These are phyloP conservation scores for Daldinia concentrica DNA, from an alignment of 495 filamentous ascomycete species.

Conservation along the genomic window DNA sequence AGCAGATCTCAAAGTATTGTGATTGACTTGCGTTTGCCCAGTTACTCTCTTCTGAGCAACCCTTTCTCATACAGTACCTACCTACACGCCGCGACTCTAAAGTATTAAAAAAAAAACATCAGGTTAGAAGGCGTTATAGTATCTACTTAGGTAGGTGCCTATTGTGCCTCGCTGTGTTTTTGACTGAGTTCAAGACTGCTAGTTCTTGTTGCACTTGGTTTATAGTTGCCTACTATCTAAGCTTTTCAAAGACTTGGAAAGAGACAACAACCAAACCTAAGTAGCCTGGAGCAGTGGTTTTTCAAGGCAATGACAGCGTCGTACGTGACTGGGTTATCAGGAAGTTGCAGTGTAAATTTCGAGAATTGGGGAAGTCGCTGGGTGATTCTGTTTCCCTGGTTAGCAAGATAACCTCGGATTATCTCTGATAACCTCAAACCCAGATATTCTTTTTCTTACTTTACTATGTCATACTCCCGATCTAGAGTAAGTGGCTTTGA, in stretches of 20 bases:
- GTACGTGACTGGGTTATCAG: conserved; percentile 12
- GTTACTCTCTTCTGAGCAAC: neutral
- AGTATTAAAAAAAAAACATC: neutral
- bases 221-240: neutral
- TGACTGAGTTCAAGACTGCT: neutral
- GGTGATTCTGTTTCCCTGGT: neutral
- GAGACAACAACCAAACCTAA: neutral
- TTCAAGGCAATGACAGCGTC: conserved; percentile 21
- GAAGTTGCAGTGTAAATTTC: conserved; percentile 22
- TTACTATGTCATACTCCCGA: conserved; percentile 14
- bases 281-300: conserved; percentile 2
- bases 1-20: neutral
- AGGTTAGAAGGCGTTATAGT: neutral
- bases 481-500: conserved; percentile 9
- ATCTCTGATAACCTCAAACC: neutral
- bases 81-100: neutral
- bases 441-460: neutral
- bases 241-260: conserved; percentile 3
- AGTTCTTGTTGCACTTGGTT: neutral
- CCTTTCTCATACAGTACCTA: neutral
- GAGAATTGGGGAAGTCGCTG: conserved; percentile 1
- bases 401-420: neutral
- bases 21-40: neutral
- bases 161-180: neutral
- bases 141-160: neutral